These are phyloP conservation scores for Fusarium citri DNA, from an alignment of 2,329 filamentous ascomycete genomes.

Conservation along the genomic window DNA sequence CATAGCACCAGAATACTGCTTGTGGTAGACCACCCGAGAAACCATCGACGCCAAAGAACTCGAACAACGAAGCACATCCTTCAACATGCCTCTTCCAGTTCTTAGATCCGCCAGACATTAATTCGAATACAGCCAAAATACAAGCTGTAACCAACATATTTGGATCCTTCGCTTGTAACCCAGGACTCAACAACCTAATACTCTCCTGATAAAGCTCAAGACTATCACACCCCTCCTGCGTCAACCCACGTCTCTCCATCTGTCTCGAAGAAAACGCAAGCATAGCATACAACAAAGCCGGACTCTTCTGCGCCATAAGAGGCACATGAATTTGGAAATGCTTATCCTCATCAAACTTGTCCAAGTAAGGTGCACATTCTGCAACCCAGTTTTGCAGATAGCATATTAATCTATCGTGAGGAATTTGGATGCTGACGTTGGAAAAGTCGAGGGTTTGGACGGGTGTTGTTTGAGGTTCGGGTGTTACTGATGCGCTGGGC, in stretches of 20 bases:
- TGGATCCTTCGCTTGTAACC: slow-evolving; percentile 57
- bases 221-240: slow-evolving; percentile 61
- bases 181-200: slow-evolving; percentile 57
- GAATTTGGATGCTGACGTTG: slow-evolving; percentile 45
- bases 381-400: slow-evolving; percentile 64
- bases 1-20: slow-evolving; percentile 69
- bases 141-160: slow-evolving; percentile 60
- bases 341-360: slow-evolving; percentile 66
- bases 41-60: slow-evolving; percentile 62
- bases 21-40: slow-evolving; percentile 57
- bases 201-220: slow-evolving; percentile 65
- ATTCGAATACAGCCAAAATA: slow-evolving; percentile 60
- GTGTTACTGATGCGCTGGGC: slow-evolving; percentile 46
- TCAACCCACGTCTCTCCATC: slow-evolving; percentile 61
- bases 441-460: slow-evolving; percentile 44
- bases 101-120: slow-evolving; percentile 60
- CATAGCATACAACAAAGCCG: slow-evolving; percentile 61
- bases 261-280: slow-evolving; percentile 65
- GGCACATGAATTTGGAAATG: slow-evolving; percentile 65
- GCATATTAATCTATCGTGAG: slow-evolving; percentile 41
- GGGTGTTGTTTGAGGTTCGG: slow-evolving; percentile 33
- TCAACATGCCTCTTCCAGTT: slow-evolving; percentile 68
- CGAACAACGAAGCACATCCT: slow-evolving; percentile 65
- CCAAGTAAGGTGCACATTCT: slow-evolving; percentile 61
- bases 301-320: slow-evolving; percentile 58